Percentiles rank a stretch among this genome's conserved stretches.
Conservation (phyloP, 2,329 filamentous ascomycete species). For the Ceratocystis lukuohia region DNA sequence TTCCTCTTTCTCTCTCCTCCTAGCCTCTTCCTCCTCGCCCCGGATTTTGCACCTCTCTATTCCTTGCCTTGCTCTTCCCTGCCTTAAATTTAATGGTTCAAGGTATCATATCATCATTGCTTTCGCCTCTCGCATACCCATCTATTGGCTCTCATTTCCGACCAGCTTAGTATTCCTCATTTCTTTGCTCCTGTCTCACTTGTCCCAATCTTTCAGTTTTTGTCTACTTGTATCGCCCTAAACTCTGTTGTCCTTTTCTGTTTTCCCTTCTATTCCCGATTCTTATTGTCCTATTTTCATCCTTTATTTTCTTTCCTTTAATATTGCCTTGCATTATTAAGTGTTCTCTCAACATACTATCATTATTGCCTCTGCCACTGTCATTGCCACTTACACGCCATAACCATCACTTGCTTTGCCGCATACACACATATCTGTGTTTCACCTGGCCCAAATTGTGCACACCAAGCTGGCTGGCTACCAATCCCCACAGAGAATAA, state of each 20-base stretch:
- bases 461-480: not conserved
- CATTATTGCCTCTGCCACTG: not conserved
- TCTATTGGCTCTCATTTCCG: slow-evolving; percentile 1
- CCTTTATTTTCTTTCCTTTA: not conserved
- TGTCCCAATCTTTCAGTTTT: not conserved
- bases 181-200: slow-evolving; percentile 7
- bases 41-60: not conserved
- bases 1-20: slow-evolving; percentile 6
- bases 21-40: not conserved
- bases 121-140: not conserved
- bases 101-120: not conserved
- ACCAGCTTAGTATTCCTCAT: not conserved
- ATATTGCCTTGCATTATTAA: not conserved
- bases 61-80: not conserved
- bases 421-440: not conserved
- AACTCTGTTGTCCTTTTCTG: not conserved
- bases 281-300: not conserved
- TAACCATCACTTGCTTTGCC: not conserved
- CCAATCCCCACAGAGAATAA: not conserved
- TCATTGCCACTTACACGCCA: slow-evolving; percentile 5
- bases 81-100: slow-evolving; percentile 1
- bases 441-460: not conserved
- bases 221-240: not conserved
- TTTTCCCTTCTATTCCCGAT: not conserved
- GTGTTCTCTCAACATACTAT: not conserved